phyloP scores from a whole-genome alignment of 306 rosid species.

The Vigna nakashimae region DNA sequence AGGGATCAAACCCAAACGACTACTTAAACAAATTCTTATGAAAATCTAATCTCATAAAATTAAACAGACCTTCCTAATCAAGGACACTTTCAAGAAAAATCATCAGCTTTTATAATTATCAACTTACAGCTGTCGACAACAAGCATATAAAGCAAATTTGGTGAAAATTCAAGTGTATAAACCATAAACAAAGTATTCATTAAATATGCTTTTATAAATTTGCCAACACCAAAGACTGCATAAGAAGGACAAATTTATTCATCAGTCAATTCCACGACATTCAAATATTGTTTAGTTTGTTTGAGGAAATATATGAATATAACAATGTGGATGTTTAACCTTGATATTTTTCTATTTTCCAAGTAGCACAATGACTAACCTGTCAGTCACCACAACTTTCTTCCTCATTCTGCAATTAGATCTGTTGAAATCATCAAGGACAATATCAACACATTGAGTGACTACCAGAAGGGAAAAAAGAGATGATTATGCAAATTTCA shows the following conservation, averaged over 20 bases:
- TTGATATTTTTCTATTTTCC: conserved; percentile 23
- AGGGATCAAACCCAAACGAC: background rate
- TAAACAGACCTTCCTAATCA: background rate
- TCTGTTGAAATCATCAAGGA: conserved; percentile 58
- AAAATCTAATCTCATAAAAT: background rate
- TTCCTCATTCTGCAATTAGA: conserved; percentile 70
- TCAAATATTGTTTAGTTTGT: conserved; percentile 13
- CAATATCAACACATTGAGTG: conserved; percentile 27
- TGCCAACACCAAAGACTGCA: conserved; percentile 11
- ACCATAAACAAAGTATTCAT: conserved; percentile 1
- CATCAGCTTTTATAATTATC: conserved; percentile 21
- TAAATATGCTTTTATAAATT: background rate
- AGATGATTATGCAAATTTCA: conserved; percentile 22
- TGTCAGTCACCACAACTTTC: conserved; percentile 93
- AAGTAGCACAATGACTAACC: conserved; percentile 57
- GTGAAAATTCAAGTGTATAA: background rate
- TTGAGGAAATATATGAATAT: conserved; percentile 13
- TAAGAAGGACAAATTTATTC: conserved; percentile 26
- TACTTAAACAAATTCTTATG: background rate
- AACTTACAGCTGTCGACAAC: background rate
- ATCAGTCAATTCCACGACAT: background rate
- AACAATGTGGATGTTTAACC: conserved; percentile 14
- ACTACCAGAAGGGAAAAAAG: conserved; percentile 38
- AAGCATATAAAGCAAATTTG: background rate
- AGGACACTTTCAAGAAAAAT: background rate